phyloP scores from a whole-genome alignment of 305 asterid genomes.

The Lippia alba region DNA sequence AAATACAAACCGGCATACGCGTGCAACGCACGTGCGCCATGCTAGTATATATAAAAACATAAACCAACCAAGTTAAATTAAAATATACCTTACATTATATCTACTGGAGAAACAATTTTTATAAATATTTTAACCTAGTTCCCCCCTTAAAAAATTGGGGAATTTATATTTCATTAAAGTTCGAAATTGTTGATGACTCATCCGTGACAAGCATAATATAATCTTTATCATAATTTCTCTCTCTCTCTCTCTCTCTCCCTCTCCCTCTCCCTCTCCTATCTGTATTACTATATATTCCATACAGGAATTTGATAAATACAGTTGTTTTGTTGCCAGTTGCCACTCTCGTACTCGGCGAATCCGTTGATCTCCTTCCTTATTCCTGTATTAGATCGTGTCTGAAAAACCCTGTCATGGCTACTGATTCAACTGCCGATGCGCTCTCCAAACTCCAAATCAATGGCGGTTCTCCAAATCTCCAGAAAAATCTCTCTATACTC shows the following conservation, averaged over 20 bases:
- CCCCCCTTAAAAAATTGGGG: not conserved
- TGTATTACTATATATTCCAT: not conserved
- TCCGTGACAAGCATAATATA: not conserved
- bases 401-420: constrained; percentile 44
- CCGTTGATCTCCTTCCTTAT: constrained; percentile 28
- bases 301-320: not conserved
- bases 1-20: too few species aligned
- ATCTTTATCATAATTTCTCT: constrained; percentile 30
- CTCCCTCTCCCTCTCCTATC: constrained; percentile 26
- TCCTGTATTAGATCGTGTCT: constrained; percentile 30
- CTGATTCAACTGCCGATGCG: constrained; percentile 43
- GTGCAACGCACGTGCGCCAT: too few species aligned
- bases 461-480: constrained; percentile 52
- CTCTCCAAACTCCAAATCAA: constrained; percentile 44
- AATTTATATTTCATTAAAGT: not conserved
- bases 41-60: too few species aligned
- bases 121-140: not conserved
- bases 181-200: not conserved
- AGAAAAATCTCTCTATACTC: constrained; percentile 60
- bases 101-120: not conserved
- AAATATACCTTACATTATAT: not conserved
- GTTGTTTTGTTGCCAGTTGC: too few species aligned
- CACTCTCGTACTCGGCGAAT: constrained; percentile 19
- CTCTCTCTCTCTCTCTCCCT: constrained; percentile 19
- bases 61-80: too few species aligned